Base-by-base conservation (phyloP, 2,329 filamentous ascomycete species). In the Drechslerella coelobrocha region DNA sequence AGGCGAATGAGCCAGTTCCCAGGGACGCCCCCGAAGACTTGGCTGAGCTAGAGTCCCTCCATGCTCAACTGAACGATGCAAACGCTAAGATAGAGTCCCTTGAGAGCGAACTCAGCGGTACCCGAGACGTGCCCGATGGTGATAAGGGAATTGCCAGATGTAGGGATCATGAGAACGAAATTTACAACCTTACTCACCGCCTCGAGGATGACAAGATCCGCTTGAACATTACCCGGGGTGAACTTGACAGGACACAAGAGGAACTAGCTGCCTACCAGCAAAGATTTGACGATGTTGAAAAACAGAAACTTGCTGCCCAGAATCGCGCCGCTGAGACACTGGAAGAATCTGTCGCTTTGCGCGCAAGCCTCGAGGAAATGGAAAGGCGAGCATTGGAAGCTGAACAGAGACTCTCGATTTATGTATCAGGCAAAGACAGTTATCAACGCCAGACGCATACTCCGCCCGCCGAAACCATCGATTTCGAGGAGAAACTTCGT, bases 401-500 rank as follows among this genome's bases (percentile, higher is more conserved):
- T 14, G 66, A 71, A 50, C 23, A 57, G 23, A 59, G 54, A 14
- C 57, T 63, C 14, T n/a, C 59, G 7, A 24, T 60, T 3, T 17
- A 63, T n/a, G 17, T 60, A 14, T 60, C 59, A 48, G 57, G 63
- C 4, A 71, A 71, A 47, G 39, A 48, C 37, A 56, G 55, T 9
- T 71, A 71, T 23, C 59, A 63, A 19, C 59, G 66, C 43, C 66
- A 71, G 34, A 71, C 66, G 17, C 66, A 53, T 26, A 71, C 66
- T 6, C 66, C 66, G 29, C 66, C 66, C 5, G 66, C 66, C 48
- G 66, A 71, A 71, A 71, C 66, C 41, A 53, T 63, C 26, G 66
- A 71, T 60, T 71, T 71, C 47, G 66, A 71, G 26, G 66, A 71
- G 47, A 63, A 71, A 55, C 59, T 71, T 27, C 66, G 59, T 29